These are phyloP conservation scores for Phytophthora colocasiae DNA, from an alignment of 352 stramenopile species.

Conservation along the genomic window DNA sequence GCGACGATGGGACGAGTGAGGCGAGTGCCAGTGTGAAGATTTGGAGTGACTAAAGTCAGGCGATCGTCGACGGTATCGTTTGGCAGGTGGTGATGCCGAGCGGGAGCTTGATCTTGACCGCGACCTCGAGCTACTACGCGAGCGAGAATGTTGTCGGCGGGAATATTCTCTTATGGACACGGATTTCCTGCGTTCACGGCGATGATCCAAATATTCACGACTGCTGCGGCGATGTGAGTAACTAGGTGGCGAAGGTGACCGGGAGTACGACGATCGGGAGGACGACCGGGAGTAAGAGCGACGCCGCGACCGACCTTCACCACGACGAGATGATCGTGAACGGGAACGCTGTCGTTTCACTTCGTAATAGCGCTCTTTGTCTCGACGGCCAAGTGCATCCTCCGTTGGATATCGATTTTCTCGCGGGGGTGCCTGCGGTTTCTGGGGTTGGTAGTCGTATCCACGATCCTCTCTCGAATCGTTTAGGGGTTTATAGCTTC, in stretches of 20 bases:
- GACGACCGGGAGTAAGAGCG: conserved; percentile 48
- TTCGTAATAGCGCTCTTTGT: conserved; percentile 31
- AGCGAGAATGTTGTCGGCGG: conserved; percentile 37
- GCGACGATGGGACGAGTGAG: conserved; percentile 29
- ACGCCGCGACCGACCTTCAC: conserved; percentile 35
- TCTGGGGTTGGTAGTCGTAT: conserved; percentile 18
- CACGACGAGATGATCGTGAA: conserved; percentile 40
- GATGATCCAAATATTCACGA: conserved; percentile 29
- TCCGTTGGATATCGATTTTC: conserved; percentile 20
- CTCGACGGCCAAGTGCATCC: conserved; percentile 2
- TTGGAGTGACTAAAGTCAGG: conserved; percentile 26
- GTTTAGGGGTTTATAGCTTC: not conserved
- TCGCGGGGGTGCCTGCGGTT: conserved; percentile 5
- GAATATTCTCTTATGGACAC: conserved; percentile 27
- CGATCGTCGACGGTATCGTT: conserved; percentile 39
- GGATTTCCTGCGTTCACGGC: conserved; percentile 24
- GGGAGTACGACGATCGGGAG: conserved; percentile 51
- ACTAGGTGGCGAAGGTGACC: conserved; percentile 29
- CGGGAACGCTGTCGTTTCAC: conserved; percentile 37
- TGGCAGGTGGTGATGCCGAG: conserved; percentile 35
- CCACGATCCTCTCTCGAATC: conserved; percentile 31
- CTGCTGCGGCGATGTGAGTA: conserved; percentile 30
- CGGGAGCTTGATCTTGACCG: conserved; percentile 46
- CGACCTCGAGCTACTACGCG: conserved; percentile 47
- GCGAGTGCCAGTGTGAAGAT: conserved; percentile 32